Evolutionary conservation across 768 basidiomycete genomes (phyloP).

Genomic region (Boletus barrowsii): DNA sequence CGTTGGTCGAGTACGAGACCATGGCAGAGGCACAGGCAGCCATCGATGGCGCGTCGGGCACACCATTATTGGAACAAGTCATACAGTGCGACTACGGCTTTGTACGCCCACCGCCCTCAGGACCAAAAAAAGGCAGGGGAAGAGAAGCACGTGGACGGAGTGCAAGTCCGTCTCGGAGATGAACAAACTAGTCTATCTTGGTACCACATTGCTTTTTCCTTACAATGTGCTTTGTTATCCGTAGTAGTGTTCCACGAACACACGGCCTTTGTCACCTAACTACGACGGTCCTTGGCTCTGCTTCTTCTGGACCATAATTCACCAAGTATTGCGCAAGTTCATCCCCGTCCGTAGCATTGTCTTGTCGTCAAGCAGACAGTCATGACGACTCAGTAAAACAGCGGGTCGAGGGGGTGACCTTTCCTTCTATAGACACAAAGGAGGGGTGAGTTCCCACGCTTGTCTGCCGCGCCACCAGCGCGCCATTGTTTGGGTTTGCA

Average conservation of each 20-base stretch:
- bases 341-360: conserved; percentile 8
- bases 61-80: conserved; percentile 78
- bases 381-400: background rate
- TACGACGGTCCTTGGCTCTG: background rate
- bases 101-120: conserved; percentile 78
- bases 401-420: conserved; percentile 9
- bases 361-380: conserved; percentile 12
- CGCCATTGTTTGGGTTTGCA: conserved; percentile 12
- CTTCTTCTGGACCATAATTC: background rate
- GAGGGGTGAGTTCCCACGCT: conserved; percentile 17
- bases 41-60: conserved; percentile 85
- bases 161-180: conserved; percentile 72
- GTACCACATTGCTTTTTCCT: background rate
- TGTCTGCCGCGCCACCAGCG: conserved; percentile 19
- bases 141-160: conserved; percentile 67
- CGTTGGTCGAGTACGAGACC: conserved; percentile 95
- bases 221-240: background rate
- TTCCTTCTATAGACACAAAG: background rate
- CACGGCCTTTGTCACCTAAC: conserved; percentile 1
- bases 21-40: conserved; percentile 92
- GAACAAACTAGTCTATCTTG: conserved; percentile 16
- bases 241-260: background rate
- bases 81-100: conserved; percentile 93
- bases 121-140: conserved; percentile 71
- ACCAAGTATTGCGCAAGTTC: background rate